These are phyloP conservation scores for Rhododendron ferrugineum DNA, from an alignment of 148 eudicot species.

Conservation along the genomic window DNA sequence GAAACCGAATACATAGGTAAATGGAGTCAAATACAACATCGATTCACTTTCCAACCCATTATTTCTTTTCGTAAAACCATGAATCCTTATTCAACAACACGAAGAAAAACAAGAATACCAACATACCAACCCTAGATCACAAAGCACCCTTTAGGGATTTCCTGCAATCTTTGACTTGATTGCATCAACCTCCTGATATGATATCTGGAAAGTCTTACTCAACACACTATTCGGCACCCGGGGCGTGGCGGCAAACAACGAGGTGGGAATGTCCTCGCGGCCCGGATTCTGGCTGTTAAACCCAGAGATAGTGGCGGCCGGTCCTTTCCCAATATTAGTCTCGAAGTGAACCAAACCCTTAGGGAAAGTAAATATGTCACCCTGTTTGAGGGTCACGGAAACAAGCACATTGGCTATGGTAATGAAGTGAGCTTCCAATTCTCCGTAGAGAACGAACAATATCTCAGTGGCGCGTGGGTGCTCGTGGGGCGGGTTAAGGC, in stretches of 20 bases:
- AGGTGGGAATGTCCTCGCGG: background rate
- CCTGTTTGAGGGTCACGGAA: constrained; percentile 26
- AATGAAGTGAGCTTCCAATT: constrained; percentile 37
- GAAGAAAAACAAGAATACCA: no score
- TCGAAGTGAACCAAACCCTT: constrained; percentile 37
- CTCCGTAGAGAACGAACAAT: constrained; percentile 33
- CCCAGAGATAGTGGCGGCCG: constrained; percentile 24
- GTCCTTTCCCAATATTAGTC: constrained; percentile 23
- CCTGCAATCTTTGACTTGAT: constrained; percentile 8
- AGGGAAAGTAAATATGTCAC: constrained; percentile 34
- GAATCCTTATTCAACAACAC: no score
- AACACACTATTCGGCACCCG: constrained; percentile 9
- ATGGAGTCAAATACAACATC: no score
- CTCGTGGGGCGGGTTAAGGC: constrained; percentile 41
- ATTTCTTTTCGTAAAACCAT: no score
- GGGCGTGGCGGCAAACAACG: constrained; percentile 13
- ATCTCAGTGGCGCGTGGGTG: constrained; percentile 52
- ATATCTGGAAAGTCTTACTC: constrained; percentile 16
- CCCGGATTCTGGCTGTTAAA: constrained; percentile 43
- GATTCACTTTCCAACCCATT: no score
- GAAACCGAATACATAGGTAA: no score
- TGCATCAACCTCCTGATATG: background rate
- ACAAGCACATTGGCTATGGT: constrained; percentile 35
- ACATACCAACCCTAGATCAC: background rate
- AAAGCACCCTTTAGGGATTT: background rate